phyloP scores from a whole-genome alignment of 306 rosid genomes.

The Comarum palustre region DNA sequence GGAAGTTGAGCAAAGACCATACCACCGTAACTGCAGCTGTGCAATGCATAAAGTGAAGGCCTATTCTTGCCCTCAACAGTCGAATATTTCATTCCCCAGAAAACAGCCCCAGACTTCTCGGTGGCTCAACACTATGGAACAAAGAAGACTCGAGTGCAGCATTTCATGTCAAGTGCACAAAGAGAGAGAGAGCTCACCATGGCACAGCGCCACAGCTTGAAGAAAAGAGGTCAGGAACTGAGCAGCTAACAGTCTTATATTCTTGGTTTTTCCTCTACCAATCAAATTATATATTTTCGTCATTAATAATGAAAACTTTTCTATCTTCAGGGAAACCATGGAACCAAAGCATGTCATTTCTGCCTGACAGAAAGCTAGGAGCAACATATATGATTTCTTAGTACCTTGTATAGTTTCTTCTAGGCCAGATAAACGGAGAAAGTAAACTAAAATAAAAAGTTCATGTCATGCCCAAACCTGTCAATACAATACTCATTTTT shows the following conservation, averaged over 20 bases:
- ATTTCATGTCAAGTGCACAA: background rate
- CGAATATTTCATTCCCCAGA: conserved; percentile 36
- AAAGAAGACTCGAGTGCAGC: conserved; percentile 5
- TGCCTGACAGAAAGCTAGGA: background rate
- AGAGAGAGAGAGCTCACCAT: background rate
- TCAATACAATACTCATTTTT: background rate
- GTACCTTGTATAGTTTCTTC: background rate
- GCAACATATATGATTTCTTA: background rate
- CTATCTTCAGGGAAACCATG: background rate
- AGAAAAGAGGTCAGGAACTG: conserved; percentile 3
- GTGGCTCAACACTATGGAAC: background rate
- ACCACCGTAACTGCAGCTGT: conserved; percentile 79
- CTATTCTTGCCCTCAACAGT: conserved; percentile 22
- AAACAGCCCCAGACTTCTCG: conserved; percentile 24
- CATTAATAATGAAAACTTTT: background rate
- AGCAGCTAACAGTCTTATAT: background rate
- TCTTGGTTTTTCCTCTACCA: background rate
- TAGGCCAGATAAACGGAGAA: background rate
- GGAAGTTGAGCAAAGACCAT: conserved; percentile 58
- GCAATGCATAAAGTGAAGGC: conserved; percentile 49
- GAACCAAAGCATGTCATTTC: conserved; percentile 13
- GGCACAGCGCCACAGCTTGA: background rate
- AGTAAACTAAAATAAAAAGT: background rate
- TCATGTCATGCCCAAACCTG: background rate
- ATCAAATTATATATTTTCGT: background rate